A percentile compares a stretch with the other conserved stretches of the same genome.
These are phyloP conservation scores for Tieghemostelium lacteum DNA, from an alignment of 78 protist species.

Conservation along the genomic window DNA sequence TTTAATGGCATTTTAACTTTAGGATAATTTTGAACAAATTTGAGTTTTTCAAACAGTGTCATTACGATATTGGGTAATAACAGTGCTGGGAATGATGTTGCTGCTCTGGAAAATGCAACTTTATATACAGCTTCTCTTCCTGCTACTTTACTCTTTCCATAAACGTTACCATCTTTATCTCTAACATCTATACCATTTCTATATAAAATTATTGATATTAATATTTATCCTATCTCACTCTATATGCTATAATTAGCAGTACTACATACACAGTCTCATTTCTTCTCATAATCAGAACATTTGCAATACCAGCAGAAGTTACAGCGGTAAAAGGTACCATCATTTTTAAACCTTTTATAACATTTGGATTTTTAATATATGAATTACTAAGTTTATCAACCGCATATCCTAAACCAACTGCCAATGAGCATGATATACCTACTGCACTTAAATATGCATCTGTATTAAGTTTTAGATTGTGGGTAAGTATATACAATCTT, in stretches of 20 bases:
- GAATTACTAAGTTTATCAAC: slow-evolving; percentile 51
- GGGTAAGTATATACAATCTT: not conserved
- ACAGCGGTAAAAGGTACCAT: slow-evolving; percentile 83
- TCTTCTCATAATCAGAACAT: slow-evolving; percentile 80
- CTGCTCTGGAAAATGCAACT: slow-evolving; percentile 66
- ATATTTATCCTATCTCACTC: not conserved
- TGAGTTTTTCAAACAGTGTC: slow-evolving; percentile 31
- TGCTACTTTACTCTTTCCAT: slow-evolving; percentile 60
- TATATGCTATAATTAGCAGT: not conserved
- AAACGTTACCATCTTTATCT: slow-evolving; percentile 48
- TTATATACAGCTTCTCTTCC: slow-evolving; percentile 62
- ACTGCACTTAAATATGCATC: slow-evolving; percentile 67
- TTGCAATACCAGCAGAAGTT: slow-evolving; percentile 79
- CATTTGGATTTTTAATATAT: not conserved
- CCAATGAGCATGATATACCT: slow-evolving; percentile 80
- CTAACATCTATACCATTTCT: slow-evolving; percentile 67
- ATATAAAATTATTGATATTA: not conserved
- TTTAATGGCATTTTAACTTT: slow-evolving; percentile 49
- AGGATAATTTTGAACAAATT: slow-evolving; percentile 42
- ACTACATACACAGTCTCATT: slow-evolving; percentile 65
- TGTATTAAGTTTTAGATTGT: too few species aligned
- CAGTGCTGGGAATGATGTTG: slow-evolving; percentile 74
- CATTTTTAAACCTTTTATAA: slow-evolving; percentile 44
- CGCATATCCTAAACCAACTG: slow-evolving; percentile 70
- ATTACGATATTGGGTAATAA: slow-evolving; percentile 69